phyloP scores from a whole-genome alignment of 352 stramenopile species.

The Phytophthora brassicae region DNA sequence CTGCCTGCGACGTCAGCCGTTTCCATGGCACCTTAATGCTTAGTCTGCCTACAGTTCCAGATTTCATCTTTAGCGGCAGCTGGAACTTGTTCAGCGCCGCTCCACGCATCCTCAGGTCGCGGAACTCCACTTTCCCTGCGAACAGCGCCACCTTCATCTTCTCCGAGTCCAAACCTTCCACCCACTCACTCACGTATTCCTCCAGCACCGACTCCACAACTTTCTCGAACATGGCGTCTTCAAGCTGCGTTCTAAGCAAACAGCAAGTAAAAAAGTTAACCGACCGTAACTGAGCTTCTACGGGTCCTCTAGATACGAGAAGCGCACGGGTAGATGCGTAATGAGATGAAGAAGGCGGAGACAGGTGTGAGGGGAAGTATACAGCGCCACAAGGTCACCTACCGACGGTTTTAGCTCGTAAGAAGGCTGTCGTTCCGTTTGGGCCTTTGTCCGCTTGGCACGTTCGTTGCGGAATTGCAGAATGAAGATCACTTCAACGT shows the following conservation, averaged over 20 bases:
- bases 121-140: slow-evolving; percentile 81
- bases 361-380: background rate
- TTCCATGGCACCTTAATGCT: slow-evolving; percentile 88
- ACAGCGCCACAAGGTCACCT: background rate
- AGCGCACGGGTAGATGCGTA: background rate
- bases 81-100: slow-evolving; percentile 78
- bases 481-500: slow-evolving; percentile 40
- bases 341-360: slow-evolving; percentile 1
- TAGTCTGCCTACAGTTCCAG: slow-evolving; percentile 62
- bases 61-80: slow-evolving; percentile 75
- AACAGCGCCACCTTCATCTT: slow-evolving; percentile 89
- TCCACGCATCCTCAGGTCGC: slow-evolving; percentile 71
- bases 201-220: slow-evolving; percentile 82
- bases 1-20: slow-evolving; percentile 69
- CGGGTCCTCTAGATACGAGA: background rate
- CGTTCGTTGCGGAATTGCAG: slow-evolving; percentile 24
- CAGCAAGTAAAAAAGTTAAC: slow-evolving; percentile 2
- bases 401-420: background rate
- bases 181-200: slow-evolving; percentile 87
- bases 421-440: background rate
- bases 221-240: slow-evolving; percentile 79
- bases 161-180: slow-evolving; percentile 82
- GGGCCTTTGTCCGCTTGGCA: too few relatives aligned
- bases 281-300: slow-evolving; percentile 16
- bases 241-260: background rate